Evolutionary conservation across 495 filamentous ascomycete species (phyloP).

Genomic region (Penicillium egyptiacum): DNA sequence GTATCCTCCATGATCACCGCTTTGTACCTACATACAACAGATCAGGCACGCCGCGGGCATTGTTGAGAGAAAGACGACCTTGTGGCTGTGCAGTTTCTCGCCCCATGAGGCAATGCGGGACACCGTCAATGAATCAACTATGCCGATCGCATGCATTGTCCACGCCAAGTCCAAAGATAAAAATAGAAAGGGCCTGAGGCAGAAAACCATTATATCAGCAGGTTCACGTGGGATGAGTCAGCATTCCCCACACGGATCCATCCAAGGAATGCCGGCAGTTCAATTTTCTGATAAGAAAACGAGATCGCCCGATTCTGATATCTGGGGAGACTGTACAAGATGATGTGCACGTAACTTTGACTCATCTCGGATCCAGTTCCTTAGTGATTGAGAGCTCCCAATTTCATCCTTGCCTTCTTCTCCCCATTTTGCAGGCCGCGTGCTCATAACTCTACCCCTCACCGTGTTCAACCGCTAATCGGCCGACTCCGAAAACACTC

Average conservation of each 20-base stretch:
- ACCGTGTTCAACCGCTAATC: slow-evolving; percentile 25
- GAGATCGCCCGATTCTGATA: slow-evolving; percentile 10
- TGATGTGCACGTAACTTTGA: background rate
- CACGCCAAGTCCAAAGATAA: slow-evolving; percentile 5
- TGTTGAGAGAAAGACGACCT: slow-evolving; percentile 16
- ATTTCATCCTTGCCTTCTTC: slow-evolving; percentile 4
- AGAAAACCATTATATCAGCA: background rate
- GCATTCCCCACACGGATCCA: slow-evolving; percentile 5
- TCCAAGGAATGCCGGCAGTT: background rate
- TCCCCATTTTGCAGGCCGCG: slow-evolving; percentile 18
- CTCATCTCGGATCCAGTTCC: background rate
- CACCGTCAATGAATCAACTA: slow-evolving; percentile 5
- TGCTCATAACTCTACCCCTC: slow-evolving; percentile 31
- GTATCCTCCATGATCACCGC: slow-evolving; percentile 33
- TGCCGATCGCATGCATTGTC: slow-evolving; percentile 10
- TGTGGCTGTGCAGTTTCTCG: slow-evolving; percentile 26
- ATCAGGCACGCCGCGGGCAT: slow-evolving; percentile 14
- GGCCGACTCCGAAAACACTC: slow-evolving; percentile 31
- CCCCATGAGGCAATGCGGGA: slow-evolving; percentile 15
- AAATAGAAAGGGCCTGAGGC: slow-evolving; percentile 11
- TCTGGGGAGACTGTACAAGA: background rate
- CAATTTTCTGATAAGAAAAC: slow-evolving; percentile 10
- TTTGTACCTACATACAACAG: slow-evolving; percentile 21
- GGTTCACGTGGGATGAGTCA: slow-evolving; percentile 1
- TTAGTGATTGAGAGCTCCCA: background rate